Conservation (phyloP, 805 yeast species). For the Teunomyces kruisii region DNA sequence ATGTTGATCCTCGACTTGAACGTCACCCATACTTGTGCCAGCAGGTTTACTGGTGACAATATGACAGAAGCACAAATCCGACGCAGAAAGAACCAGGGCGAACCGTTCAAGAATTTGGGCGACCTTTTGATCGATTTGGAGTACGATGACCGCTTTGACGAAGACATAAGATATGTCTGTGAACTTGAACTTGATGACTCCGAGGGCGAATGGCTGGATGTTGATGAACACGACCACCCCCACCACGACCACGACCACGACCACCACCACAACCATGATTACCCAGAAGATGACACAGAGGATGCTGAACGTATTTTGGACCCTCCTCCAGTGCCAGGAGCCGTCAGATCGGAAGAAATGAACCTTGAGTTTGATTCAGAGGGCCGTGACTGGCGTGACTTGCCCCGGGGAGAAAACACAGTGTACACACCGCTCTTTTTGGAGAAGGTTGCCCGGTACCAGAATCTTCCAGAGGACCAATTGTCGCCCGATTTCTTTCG, state of each 20-base stretch:
- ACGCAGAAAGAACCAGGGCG: constrained; percentile 20
- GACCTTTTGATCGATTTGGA: constrained; percentile 56
- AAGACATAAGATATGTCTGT: constrained; percentile 61
- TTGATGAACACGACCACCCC: constrained; percentile 9
- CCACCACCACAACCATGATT: constrained; percentile 4
- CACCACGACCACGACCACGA: constrained; percentile 5
- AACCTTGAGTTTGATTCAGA: constrained; percentile 46
- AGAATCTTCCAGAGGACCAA: constrained; percentile 12
- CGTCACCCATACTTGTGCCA: constrained; percentile 13
- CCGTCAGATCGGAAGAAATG: constrained; percentile 8
- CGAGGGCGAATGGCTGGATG: constrained; percentile 18
- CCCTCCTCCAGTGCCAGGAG: constrained; percentile 3
- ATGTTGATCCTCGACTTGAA: constrained; percentile 35
- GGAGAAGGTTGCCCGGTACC: constrained; percentile 15
- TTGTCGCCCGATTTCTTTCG: constrained; percentile 29
- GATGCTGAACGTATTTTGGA: constrained; percentile 10
- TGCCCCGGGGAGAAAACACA: constrained; percentile 59
- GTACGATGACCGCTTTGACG: constrained; percentile 65
- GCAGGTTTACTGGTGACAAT: neutral
- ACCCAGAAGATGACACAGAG: constrained; percentile 9
- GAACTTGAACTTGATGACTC: constrained; percentile 50
- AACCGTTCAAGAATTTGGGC: constrained; percentile 42
- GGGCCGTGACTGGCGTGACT: constrained; percentile 73
- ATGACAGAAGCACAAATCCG: constrained; percentile 9
- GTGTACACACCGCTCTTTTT: constrained; percentile 20